A percentile compares a stretch with the other conserved stretches of the same genome.
Conservation (phyloP, 2,329 filamentous ascomycete genomes). For the Pleurostoma richardsiae region DNA sequence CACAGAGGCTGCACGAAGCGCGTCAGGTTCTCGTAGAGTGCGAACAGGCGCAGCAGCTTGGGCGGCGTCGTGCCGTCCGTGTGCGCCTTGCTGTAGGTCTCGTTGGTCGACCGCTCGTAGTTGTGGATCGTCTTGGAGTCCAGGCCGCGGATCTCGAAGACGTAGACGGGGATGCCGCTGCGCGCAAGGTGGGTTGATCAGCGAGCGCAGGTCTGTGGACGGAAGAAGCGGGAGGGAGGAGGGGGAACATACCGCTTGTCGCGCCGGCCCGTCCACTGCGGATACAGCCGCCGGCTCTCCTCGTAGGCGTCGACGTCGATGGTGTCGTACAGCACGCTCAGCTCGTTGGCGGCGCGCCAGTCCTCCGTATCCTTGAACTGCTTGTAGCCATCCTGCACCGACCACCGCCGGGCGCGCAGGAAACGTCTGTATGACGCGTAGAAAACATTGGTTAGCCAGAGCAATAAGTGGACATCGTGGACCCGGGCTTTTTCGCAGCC, state of each 20-base stretch:
- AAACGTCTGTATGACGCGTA: slow-evolving; percentile 57
- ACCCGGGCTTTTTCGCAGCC: too few species aligned
- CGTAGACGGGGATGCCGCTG: slow-evolving; percentile 86
- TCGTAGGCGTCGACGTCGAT: slow-evolving; percentile 86
- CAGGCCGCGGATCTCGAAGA: slow-evolving; percentile 81
- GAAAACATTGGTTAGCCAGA: slow-evolving; percentile 1
- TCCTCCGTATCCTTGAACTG: slow-evolving; percentile 88
- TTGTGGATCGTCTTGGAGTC: slow-evolving; percentile 75
- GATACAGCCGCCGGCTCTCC: slow-evolving; percentile 74
- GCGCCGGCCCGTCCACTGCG: slow-evolving; percentile 89
- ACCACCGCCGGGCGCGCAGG: slow-evolving; percentile 78
- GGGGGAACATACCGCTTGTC: slow-evolving; percentile 50
- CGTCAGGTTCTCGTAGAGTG: slow-evolving; percentile 88
- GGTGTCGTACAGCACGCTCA: slow-evolving; percentile 76
- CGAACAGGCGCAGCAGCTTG: slow-evolving; percentile 81
- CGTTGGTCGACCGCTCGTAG: slow-evolving; percentile 67
- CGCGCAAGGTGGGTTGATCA: neutral
- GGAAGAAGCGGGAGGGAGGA: neutral
- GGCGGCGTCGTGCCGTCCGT: slow-evolving; percentile 62
- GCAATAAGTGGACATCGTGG: too few species aligned
- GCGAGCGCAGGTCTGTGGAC: neutral
- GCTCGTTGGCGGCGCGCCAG: slow-evolving; percentile 75
- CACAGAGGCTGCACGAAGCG: slow-evolving; percentile 83
- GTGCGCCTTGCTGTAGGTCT: slow-evolving; percentile 55
- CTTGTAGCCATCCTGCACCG: slow-evolving; percentile 67